Conservation (phyloP, 345 rosid species). For the Linum usitatissimum region DNA sequence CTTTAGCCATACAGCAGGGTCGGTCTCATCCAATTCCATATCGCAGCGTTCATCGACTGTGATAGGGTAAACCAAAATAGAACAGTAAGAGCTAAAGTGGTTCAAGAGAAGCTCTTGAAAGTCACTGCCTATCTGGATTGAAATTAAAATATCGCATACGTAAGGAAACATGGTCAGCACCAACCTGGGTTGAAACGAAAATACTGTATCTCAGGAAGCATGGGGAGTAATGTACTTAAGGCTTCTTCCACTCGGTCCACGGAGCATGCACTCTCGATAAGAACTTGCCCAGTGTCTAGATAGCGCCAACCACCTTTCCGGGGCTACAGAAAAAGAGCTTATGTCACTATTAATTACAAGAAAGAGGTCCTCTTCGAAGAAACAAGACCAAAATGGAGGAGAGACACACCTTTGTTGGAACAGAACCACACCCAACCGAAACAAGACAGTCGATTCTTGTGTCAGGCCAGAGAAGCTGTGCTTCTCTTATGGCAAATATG, state of each 20-base stretch:
- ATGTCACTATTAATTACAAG: conserved; percentile 1
- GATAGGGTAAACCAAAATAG: conserved; percentile 15
- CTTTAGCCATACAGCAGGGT: conserved; percentile 88
- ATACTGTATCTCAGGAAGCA: conserved; percentile 89
- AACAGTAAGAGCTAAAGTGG: conserved; percentile 12
- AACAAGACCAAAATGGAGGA: conserved; percentile 2
- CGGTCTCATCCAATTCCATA: conserved; percentile 99
- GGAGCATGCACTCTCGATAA: conserved; percentile 97
- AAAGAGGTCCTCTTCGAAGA: not conserved
- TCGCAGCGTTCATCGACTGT: conserved; percentile 97
- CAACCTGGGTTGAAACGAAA: conserved; percentile 91
- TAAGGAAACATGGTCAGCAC: not conserved
- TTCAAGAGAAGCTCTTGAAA: conserved; percentile 3
- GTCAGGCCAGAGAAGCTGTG: conserved; percentile 99
- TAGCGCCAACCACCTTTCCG: conserved; percentile 99
- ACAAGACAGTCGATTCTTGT: conserved; percentile 86
- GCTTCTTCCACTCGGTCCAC: conserved; percentile 99
- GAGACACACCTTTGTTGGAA: conserved; percentile 74
- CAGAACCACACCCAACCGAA: conserved; percentile 93
- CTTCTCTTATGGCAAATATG: conserved; percentile 85
- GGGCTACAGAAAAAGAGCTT: conserved; percentile 31
- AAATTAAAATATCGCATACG: conserved; percentile 3
- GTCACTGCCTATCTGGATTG: not conserved
- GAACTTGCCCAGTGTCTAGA: conserved; percentile 93
- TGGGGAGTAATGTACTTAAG: conserved; percentile 78